phyloP scores from a whole-genome alignment of 495 filamentous ascomycete species.

The Penicillium pancosmium region DNA sequence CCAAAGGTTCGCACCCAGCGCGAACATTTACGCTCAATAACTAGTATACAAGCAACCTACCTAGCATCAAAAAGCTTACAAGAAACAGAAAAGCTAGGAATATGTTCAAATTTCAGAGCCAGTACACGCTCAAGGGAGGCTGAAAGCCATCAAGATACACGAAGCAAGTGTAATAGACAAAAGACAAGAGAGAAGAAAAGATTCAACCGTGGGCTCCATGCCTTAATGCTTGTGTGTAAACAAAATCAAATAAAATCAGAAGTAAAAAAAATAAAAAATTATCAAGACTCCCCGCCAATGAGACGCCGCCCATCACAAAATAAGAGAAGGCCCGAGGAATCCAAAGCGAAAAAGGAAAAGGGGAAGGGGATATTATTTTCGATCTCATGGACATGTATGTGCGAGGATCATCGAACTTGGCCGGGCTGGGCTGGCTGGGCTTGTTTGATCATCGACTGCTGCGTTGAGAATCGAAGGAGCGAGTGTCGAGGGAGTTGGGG shows the following conservation, averaged over 20 bases:
- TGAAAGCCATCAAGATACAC: conserved; percentile 6
- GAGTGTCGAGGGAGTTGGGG: conserved; percentile 21
- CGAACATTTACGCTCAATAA: no score
- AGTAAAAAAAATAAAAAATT: no score
- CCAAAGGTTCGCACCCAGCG: no score
- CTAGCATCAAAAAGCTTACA: no score
- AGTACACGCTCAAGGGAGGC: conserved; percentile 7
- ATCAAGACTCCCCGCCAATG: conserved; percentile 17
- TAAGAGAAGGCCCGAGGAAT: neutral
- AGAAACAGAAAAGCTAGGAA: neutral
- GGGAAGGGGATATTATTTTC: neutral
- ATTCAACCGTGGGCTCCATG: conserved; percentile 27
- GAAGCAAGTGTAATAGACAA: conserved; percentile 3
- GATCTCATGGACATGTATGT: neutral
- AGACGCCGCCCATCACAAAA: conserved; percentile 26
- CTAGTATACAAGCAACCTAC: no score
- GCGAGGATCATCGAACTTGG: neutral
- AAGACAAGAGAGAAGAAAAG: conserved; percentile 19
- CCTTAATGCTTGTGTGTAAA: conserved; percentile 28
- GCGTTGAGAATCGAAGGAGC: conserved; percentile 22
- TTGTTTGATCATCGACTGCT: conserved; percentile 10
- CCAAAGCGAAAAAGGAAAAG: neutral
- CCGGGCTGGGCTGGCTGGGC: no score
- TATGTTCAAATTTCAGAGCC: conserved; percentile 19
- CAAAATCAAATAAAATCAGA: no score